These are phyloP conservation scores for Monosporascus ibericus DNA, from an alignment of 2,329 filamentous ascomycete species.

Conservation along the genomic window DNA sequence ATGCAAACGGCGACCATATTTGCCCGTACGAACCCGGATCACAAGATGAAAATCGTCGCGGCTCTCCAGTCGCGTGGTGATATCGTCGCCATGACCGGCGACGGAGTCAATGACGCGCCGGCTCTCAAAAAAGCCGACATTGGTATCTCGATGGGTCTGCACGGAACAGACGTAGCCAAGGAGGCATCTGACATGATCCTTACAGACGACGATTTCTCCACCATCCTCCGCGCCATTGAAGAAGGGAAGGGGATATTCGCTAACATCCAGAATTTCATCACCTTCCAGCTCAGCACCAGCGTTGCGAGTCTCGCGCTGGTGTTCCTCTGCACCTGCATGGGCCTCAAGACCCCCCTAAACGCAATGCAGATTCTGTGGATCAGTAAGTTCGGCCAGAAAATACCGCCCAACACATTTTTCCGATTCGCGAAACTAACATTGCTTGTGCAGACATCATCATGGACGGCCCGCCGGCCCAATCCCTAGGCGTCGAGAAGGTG, in stretches of 20 bases:
- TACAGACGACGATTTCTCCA: slow-evolving; percentile 83
- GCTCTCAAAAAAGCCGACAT: slow-evolving; percentile 97
- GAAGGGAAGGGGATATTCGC: slow-evolving; percentile 99
- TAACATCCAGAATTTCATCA: slow-evolving; percentile 99
- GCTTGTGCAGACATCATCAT: slow-evolving; percentile 80
- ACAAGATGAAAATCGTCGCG: slow-evolving; percentile 94
- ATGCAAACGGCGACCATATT: slow-evolving; percentile 91
- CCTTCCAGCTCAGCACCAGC: slow-evolving; percentile 95
- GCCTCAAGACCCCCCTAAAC: slow-evolving; percentile 92
- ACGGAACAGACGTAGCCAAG: slow-evolving; percentile 96
- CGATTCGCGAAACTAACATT: slow-evolving; percentile 1
- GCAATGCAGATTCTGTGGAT: slow-evolving; percentile 99
- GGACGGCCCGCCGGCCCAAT: slow-evolving; percentile 97
- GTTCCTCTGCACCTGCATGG: slow-evolving; percentile 84
- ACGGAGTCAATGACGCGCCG: slow-evolving; percentile 95
- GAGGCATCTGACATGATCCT: slow-evolving; percentile 92
- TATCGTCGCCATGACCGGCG: slow-evolving; percentile 98
- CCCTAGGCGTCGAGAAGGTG: slow-evolving; percentile 89
- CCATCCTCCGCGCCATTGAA: slow-evolving; percentile 90
- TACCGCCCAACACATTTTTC: too few relatives aligned
- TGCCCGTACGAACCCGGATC: slow-evolving; percentile 90
- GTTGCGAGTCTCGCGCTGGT: slow-evolving; percentile 89
- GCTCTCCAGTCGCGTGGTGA: slow-evolving; percentile 89
- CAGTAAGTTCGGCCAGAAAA: slow-evolving; percentile 55
- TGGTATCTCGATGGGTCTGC: slow-evolving; percentile 91